Percentiles rank a stretch among this genome's conserved stretches.
Evolutionary conservation across 2,329 filamentous ascomycete genomes (phyloP).

Genomic region (Colletotrichum euphorbiae): DNA sequence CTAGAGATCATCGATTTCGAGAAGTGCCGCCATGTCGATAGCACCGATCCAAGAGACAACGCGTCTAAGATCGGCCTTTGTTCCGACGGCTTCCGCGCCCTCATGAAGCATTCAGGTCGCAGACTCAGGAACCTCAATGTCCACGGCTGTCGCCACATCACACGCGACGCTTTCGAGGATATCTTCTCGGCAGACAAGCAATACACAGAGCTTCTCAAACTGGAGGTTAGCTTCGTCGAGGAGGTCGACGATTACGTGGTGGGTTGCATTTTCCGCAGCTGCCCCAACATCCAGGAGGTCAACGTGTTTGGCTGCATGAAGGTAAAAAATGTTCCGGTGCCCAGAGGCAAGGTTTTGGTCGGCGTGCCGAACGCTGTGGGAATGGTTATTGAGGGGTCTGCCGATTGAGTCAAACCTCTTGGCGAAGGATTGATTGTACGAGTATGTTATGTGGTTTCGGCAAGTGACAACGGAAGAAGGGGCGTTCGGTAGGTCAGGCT

Average conservation of each 20-base stretch:
- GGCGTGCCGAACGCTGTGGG: slow-evolving; percentile 69
- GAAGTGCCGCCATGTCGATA: slow-evolving; percentile 81
- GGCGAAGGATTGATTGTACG: background rate
- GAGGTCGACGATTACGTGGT: slow-evolving; percentile 74
- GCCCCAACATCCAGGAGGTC: slow-evolving; percentile 69
- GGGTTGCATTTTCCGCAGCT: slow-evolving; percentile 71
- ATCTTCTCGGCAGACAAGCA: slow-evolving; percentile 71
- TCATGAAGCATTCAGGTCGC: slow-evolving; percentile 85
- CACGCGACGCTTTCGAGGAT: slow-evolving; percentile 75
- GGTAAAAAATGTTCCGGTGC: slow-evolving; percentile 64
- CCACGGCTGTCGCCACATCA: slow-evolving; percentile 87
- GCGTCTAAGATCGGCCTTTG: slow-evolving; percentile 78
- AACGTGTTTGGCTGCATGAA: slow-evolving; percentile 76
- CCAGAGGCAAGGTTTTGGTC: slow-evolving; percentile 66
- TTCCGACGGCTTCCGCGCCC: slow-evolving; percentile 77
- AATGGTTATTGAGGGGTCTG: slow-evolving; percentile 67
- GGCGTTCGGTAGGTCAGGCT: no score
- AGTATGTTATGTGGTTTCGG: background rate
- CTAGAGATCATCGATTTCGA: slow-evolving; percentile 80
- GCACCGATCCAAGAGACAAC: slow-evolving; percentile 73
- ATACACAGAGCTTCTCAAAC: slow-evolving; percentile 76
- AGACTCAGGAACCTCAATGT: slow-evolving; percentile 77
- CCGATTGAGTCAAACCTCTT: slow-evolving; percentile 3
- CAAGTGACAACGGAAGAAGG: background rate
- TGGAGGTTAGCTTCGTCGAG: slow-evolving; percentile 84